Evolutionary conservation across 2,329 filamentous ascomycete species (phyloP).

Genomic region (Myriangium duriaei): DNA sequence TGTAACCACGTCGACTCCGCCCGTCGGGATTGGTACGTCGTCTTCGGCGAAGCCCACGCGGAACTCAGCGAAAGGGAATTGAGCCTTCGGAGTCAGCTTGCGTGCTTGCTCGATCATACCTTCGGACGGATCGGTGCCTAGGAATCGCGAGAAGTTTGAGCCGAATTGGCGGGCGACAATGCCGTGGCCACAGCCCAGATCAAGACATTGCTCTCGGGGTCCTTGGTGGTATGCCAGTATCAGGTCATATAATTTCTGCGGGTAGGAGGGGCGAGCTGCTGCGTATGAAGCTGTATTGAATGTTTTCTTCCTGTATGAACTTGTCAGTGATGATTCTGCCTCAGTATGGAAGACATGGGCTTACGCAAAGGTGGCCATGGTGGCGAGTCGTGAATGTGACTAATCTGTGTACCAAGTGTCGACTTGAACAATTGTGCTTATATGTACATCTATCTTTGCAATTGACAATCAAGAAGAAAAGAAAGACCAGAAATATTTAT

Average conservation of each 20-base stretch:
- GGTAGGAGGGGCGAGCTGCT: slow-evolving; percentile 48
- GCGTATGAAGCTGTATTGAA: slow-evolving; percentile 49
- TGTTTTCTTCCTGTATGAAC: slow-evolving; percentile 37
- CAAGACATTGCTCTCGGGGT: slow-evolving; percentile 31
- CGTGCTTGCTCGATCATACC: slow-evolving; percentile 38
- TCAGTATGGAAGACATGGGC: slow-evolving; percentile 14
- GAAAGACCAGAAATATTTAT: too few relatives aligned
- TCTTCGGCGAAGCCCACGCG: slow-evolving; percentile 42
- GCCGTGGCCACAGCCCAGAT: slow-evolving; percentile 54
- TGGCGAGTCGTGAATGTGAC: too few relatives aligned
- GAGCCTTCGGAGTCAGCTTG: slow-evolving; percentile 14
- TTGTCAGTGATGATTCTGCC: slow-evolving; percentile 9
- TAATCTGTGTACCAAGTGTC: too few relatives aligned
- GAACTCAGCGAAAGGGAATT: slow-evolving; percentile 35
- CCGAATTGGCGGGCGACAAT: slow-evolving; percentile 43
- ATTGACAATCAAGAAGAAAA: too few relatives aligned
- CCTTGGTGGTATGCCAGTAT: slow-evolving; percentile 43
- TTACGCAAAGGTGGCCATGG: slow-evolving; percentile 40
- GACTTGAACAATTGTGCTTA: too few relatives aligned
- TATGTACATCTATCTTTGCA: too few relatives aligned
- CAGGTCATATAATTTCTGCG: slow-evolving; percentile 40
- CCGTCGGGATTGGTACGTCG: slow-evolving; percentile 33
- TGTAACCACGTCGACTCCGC: slow-evolving; percentile 39
- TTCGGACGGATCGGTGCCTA: slow-evolving; percentile 45
- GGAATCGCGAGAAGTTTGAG: slow-evolving; percentile 37